phyloP scores from a whole-genome alignment of 75 land plant species.

The Adiantum capillusveneris region DNA sequence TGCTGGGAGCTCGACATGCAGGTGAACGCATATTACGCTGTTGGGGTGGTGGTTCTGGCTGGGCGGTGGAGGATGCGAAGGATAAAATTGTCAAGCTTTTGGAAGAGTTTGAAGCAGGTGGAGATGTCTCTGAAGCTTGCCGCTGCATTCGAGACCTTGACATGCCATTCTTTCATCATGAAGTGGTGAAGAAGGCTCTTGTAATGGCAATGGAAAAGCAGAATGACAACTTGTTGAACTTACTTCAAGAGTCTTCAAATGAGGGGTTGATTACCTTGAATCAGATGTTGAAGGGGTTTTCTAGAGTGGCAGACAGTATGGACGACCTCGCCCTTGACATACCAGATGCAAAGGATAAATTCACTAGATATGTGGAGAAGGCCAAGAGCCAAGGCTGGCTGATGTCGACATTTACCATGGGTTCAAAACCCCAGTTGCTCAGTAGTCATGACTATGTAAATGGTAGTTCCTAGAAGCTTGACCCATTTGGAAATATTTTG shows the following conservation, averaged over 20 bases:
- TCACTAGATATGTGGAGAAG: constrained; percentile 21
- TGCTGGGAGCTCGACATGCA: constrained; percentile 82
- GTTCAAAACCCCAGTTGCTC: too few relatives aligned
- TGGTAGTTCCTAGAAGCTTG: too few relatives aligned
- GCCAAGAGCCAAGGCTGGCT: constrained; percentile 31
- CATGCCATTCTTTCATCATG: too few relatives aligned
- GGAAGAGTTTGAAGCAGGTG: constrained; percentile 85
- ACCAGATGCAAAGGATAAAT: constrained; percentile 31
- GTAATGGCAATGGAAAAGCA: constrained; percentile 98
- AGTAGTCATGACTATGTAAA: too few relatives aligned
- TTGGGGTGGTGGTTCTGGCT: too few relatives aligned
- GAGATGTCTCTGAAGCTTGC: constrained; percentile 76
- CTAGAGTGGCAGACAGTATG: constrained; percentile 16
- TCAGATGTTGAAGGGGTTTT: constrained; percentile 36
- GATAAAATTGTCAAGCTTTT: constrained; percentile 85
- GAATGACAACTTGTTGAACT: constrained; percentile 30
- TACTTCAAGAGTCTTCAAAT: constrained; percentile 24
- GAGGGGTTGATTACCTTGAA: constrained; percentile 37
- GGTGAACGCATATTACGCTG: constrained; percentile 90
- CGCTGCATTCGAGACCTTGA: too few relatives aligned
- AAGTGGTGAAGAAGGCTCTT: too few relatives aligned
- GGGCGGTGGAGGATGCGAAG: constrained; percentile 94
- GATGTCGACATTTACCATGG: constrained; percentile 14
- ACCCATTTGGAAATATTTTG: too few relatives aligned
- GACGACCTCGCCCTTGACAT: constrained; percentile 35